A percentile compares a stretch with the other conserved stretches of the same genome.
Conservation (phyloP, 257 asterid species). For the Anisodus tanguticus region DNA sequence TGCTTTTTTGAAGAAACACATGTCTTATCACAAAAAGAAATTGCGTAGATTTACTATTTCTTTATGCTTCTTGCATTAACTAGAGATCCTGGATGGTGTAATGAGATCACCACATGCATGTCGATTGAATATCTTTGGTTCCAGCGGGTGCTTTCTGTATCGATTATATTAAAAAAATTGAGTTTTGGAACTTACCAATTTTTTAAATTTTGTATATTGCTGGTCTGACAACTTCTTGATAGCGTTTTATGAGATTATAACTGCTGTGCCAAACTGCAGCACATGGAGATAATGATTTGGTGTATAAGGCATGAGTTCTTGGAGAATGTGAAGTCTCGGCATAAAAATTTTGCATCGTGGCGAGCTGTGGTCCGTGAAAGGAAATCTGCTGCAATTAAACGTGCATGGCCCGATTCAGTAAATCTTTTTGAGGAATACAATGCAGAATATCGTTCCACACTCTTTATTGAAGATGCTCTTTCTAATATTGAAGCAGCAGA, state of each 20-base stretch:
- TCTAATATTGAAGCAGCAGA: constrained; percentile 71
- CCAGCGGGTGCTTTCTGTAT: not conserved
- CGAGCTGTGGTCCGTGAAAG: constrained; percentile 63
- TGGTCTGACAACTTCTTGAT: not conserved
- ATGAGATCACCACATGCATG: constrained; percentile 13
- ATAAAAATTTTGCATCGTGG: constrained; percentile 68
- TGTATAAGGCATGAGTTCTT: constrained; percentile 81
- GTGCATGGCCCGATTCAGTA: constrained; percentile 82
- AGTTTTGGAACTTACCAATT: not conserved
- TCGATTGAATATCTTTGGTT: not conserved
- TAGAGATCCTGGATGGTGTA: constrained; percentile 2
- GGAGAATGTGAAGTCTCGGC: constrained; percentile 60
- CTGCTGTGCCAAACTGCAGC: constrained; percentile 53
- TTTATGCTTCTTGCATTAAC: not conserved
- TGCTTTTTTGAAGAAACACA: not conserved
- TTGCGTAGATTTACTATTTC: not conserved
- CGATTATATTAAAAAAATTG: not conserved
- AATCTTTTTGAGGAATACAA: constrained; percentile 44
- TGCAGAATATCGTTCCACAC: constrained; percentile 52
- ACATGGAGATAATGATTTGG: constrained; percentile 86
- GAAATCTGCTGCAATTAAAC: constrained; percentile 64
- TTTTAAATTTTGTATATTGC: not conserved
- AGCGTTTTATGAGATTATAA: not conserved
- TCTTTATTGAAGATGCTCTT: constrained; percentile 92
- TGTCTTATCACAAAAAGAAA: too few relatives aligned